Evolutionary conservation across 2,329 filamentous ascomycete genomes (phyloP).

Genomic region (Xylariaceae sp.): DNA sequence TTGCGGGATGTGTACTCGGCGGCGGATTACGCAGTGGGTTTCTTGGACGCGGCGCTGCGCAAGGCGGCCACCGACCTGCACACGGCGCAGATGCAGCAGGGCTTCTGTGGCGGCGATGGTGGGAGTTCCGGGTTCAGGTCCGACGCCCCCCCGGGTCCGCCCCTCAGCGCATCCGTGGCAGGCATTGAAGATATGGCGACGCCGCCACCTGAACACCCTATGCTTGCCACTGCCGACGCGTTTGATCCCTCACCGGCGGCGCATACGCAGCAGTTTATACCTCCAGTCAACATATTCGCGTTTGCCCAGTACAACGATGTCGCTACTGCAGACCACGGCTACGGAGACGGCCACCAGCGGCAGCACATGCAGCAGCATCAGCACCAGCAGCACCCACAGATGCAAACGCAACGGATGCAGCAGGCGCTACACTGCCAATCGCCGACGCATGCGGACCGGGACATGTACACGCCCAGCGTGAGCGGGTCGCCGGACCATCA

Average conservation of each 20-base stretch:
- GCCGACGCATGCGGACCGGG: slow-evolving; percentile 5
- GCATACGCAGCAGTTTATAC: slow-evolving; percentile 7
- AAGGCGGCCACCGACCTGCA: slow-evolving; percentile 74
- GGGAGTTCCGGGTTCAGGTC: no score
- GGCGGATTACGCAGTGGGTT: slow-evolving; percentile 92
- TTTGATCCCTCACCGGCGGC: slow-evolving; percentile 5
- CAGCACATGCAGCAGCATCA: slow-evolving; percentile 1
- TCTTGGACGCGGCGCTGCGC: slow-evolving; percentile 83
- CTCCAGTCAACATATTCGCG: no score
- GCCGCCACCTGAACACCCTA: slow-evolving; percentile 41
- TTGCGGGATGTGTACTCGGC: slow-evolving; percentile 85
- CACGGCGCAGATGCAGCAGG: slow-evolving; percentile 17
- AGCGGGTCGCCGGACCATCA: slow-evolving; percentile 11
- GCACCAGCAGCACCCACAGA: slow-evolving; percentile 2
- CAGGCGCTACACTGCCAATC: not conserved
- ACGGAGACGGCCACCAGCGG: not conserved
- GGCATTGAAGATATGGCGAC: slow-evolving; percentile 30
- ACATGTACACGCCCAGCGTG: slow-evolving; percentile 16
- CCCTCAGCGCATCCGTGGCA: slow-evolving; percentile 10
- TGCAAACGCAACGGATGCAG: slow-evolving; percentile 3
- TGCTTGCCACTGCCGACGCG: slow-evolving; percentile 17
- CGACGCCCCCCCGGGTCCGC: no score
- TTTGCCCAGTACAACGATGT: no score
- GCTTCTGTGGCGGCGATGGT: slow-evolving; percentile 22
- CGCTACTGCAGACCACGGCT: no score